Evolutionary conservation across 768 basidiomycete species (phyloP), one percentile per base, ranked within the genome.

Genomic region (Kwoniella europaea): DNA sequence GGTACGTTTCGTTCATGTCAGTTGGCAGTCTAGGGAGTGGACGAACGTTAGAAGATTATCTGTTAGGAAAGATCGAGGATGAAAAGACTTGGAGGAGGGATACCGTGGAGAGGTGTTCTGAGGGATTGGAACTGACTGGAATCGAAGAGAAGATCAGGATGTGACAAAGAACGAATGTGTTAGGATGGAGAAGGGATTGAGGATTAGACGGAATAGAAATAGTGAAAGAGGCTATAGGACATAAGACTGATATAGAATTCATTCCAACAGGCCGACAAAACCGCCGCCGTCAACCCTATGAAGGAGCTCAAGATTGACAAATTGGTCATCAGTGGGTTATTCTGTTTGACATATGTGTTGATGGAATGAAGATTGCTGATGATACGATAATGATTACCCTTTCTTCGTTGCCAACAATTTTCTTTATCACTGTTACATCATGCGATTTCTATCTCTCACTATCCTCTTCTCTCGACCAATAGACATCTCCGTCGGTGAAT

Each of bases 401-500:
- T 42, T 46, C 12, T 13, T 29, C 12, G 4, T 22, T 29, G 4
- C 20, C 12, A 1, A 12, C 56, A 22, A 22, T 29, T 54, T 1
- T 35, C 35, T 50, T 13, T 10, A 16, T 65, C 15, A 20, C 29
- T n/a, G 16, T 24, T 5, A 43, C 12, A 9, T 50, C 24, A 35
- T 4, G 41, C n/a, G 27, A 27, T 27, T 44, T 24, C 24, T 24
- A n/a, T 53, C 13, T 15, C 1, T 22, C 20, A 1, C 10, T n/a
- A 27, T 29, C 18, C 53, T 44, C 63, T 29, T 29, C 27, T 22
- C 61, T 44, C 60, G 58, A 20, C 24, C 53, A 43, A 43, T 83
- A 95, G 96, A 99, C 91, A 99, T 99, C 86, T 97, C 94, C 80
- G 97, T 99, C 81, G 97, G 97, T 84, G 97, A 98, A 88, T 98